Evolutionary conservation across 495 filamentous ascomycete genomes (phyloP).

Genomic region (Aspergillus affinis): DNA sequence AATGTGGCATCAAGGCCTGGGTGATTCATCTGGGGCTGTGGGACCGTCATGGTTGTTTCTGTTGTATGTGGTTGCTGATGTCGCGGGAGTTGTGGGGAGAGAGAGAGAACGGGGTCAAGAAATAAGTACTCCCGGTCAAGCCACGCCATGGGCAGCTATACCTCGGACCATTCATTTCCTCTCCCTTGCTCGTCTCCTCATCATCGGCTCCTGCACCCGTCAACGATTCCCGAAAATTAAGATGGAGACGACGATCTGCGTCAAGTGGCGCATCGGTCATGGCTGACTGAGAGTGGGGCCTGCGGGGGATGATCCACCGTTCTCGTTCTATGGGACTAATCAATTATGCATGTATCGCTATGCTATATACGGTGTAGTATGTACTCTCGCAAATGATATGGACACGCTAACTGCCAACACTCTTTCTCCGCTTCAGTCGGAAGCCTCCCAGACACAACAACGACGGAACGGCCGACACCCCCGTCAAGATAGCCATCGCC

Average conservation of each 20-base stretch:
- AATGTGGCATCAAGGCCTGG: conserved; percentile 32
- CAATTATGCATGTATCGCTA: not conserved
- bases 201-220: no score
- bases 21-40: conserved; percentile 25
- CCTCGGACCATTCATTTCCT: not conserved
- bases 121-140: not conserved
- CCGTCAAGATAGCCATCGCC: conserved; percentile 28
- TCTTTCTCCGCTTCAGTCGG: conserved; percentile 5
- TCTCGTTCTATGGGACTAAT: no score
- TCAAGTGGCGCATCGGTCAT: not conserved
- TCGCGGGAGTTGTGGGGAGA: not conserved
- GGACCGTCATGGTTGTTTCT: conserved; percentile 21
- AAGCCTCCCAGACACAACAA: conserved; percentile 22
- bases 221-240: not conserved
- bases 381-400: no score
- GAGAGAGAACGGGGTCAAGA: not conserved
- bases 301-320: not conserved
- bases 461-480: conserved; percentile 25
- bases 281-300: not conserved
- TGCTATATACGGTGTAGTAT: no score
- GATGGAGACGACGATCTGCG: no score
- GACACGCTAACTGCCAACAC: not conserved
- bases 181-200: not conserved
- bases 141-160: not conserved
- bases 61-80: not conserved